Evolutionary conservation across 495 filamentous ascomycete genomes (phyloP).

Genomic region (Aspergillus baeticus): DNA sequence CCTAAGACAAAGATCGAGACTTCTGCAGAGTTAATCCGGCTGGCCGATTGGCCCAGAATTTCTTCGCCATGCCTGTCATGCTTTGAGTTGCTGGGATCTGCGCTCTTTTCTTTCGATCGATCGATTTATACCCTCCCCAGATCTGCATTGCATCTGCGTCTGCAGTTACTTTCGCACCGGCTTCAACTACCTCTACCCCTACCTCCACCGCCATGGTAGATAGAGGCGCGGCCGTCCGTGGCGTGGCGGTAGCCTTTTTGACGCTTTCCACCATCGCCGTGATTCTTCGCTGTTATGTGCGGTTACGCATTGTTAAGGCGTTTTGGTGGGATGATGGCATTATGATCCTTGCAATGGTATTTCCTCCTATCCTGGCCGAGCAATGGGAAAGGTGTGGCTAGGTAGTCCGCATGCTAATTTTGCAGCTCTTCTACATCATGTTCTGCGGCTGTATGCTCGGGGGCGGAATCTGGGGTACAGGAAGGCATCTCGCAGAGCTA

Average conservation of each 20-base stretch:
- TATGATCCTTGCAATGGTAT: conserved; percentile 14
- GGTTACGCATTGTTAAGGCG: conserved; percentile 8
- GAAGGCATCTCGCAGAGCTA: conserved; percentile 13
- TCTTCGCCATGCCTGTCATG: too few relatives aligned
- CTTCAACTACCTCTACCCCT: too few relatives aligned
- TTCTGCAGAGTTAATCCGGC: background rate
- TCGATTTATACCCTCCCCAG: background rate
- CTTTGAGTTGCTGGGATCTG: background rate
- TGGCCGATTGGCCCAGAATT: too few relatives aligned
- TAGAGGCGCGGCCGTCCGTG: background rate
- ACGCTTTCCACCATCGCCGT: conserved; percentile 5
- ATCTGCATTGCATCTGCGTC: background rate
- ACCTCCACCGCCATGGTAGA: conserved; percentile 4
- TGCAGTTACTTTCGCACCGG: too few relatives aligned
- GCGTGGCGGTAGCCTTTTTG: conserved; percentile 6
- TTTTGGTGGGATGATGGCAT: conserved; percentile 12
- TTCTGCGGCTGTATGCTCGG: conserved; percentile 22
- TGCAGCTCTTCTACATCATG: conserved; percentile 16
- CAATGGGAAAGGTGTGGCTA: background rate
- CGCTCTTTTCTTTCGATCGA: background rate
- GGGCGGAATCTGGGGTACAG: conserved; percentile 19
- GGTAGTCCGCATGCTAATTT: background rate
- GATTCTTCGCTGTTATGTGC: conserved; percentile 12
- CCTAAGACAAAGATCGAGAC: background rate
- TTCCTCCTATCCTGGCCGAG: background rate